Evolutionary conservation across 129 eudicot species (phyloP), one percentile per base, ranked within the genome.

Genomic region (Tagetes erecta): DNA sequence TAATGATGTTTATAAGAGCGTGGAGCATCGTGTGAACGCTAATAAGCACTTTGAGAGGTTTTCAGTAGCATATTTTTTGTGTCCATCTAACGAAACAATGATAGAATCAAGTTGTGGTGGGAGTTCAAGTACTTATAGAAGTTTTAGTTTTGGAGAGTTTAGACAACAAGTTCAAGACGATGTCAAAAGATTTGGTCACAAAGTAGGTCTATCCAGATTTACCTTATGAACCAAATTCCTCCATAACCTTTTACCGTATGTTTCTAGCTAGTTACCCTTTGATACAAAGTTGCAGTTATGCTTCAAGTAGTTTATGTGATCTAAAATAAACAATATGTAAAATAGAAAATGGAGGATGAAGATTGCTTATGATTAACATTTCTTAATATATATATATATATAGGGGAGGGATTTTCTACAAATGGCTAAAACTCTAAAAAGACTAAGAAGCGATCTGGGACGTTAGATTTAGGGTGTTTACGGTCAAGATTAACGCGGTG

Each of bases 201-300:
- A 93, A 70, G 74, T 93, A 20, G 98, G 98, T 39, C 95, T 93
- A 55, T 56, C 92, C n/a, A 80, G 92, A 76, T 93, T 93, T 79
- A 38, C 80, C 37, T 3, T 80, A 30, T 81, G 49, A 69, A 67
- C 59, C 49, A 40, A 46, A 47, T 12, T 41, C 5, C 5, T 40
- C 0, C 36, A 70, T 20, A 20, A 20, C 27, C 27, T 20, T 20
- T 20, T 20, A 20, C 27, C 27, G 27, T 20, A 20, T 20, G 27
- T 20, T 20, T 20, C 27, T 20, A 20, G 27, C 27, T 20, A 20
- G 27, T 20, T 20, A 20, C 27, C 27, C 27, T 20, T 20, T 20
- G 27, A 27, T 30, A 8, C n/a, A 58, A 30, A 58, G 38, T 8
- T n/a, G 34, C 31, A 13, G 27, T 53, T 3, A 53, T 53, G 30